Base-by-base conservation (phyloP, 1,284 basidiomycete genomes). In the Microbotryum violaceum region DNA sequence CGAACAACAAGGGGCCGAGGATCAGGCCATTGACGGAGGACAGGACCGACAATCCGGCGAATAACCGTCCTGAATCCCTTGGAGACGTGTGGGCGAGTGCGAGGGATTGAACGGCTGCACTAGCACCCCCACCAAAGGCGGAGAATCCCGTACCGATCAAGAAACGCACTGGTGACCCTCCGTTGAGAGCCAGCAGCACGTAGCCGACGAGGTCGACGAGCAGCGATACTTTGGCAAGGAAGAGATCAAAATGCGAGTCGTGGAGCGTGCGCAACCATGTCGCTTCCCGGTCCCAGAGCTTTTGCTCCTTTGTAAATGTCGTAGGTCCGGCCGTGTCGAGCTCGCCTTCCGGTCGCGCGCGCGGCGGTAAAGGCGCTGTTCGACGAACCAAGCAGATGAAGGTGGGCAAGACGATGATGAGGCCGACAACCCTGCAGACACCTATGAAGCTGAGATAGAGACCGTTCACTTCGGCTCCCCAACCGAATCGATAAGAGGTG, bases 41-140 rank as follows among this genome's bases (percentile, higher is more conserved):
- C 12, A 89, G 70, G 45, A 89, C 85, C 62, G 83, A 83, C 61
- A 89, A 68, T 3, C 82, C 84, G 20, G 87, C 88, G 71, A 88
- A 89, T 18, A 90, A 76, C 64, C 78, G 78, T 2, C 85, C 87
- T 6, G 67, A 56, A 52, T 72, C 71, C 29, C 64, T 58, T 1
- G 62, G 58, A 14, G 76, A 75, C 68, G 85, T 85, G 54, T 88
- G 73, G 37, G 83, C 81, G 47, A 90, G 73, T 2, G 86, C 82
- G 49, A 87, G 79, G 48, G 83, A 83, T 65, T 88, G 84, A 2
- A 82, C 61, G 0, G 85, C 83, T 9, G 88, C 88, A 25, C 71
- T 73, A 62, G 85, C 84, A 4, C 85, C 87, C 1, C 78, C 71
- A 1, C 82, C 82, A 49, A 86, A 76, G 31, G 84, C 74, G 37